Evolutionary conservation across 2,329 filamentous ascomycete genomes (phyloP).

Genomic region (Phialocephala subalpina): DNA sequence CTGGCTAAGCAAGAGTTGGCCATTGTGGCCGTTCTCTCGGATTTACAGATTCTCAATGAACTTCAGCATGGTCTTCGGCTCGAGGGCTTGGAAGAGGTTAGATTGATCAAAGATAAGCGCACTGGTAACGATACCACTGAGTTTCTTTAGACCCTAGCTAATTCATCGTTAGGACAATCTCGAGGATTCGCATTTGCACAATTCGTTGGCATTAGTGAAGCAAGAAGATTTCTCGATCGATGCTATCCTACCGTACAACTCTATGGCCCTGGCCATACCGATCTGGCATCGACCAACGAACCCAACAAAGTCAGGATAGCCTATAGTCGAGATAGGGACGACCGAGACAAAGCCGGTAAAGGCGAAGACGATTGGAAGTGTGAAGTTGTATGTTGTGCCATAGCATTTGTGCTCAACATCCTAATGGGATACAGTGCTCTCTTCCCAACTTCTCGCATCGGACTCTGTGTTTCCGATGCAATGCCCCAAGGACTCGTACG

Average conservation of each 20-base stretch:
- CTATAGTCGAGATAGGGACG: slow-evolving; percentile 60
- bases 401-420: background rate
- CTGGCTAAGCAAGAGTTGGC: slow-evolving; percentile 47
- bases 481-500: slow-evolving; percentile 60
- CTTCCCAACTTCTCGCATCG: slow-evolving; percentile 65
- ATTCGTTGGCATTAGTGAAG: slow-evolving; percentile 56
- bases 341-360: slow-evolving; percentile 52
- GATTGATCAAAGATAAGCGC: slow-evolving; percentile 64
- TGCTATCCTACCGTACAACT: slow-evolving; percentile 59
- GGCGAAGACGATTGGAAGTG: slow-evolving; percentile 65
- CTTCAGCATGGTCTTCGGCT: slow-evolving; percentile 58
- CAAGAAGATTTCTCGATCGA: slow-evolving; percentile 59
- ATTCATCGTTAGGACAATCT: slow-evolving; percentile 53
- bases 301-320: slow-evolving; percentile 50
- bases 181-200: slow-evolving; percentile 64
- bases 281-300: slow-evolving; percentile 51
- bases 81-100: slow-evolving; percentile 61
- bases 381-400: slow-evolving; percentile 50
- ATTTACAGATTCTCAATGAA: slow-evolving; percentile 62
- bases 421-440: slow-evolving; percentile 53
- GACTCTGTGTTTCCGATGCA: slow-evolving; percentile 65
- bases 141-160: slow-evolving; percentile 22
- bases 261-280: slow-evolving; percentile 53
- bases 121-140: slow-evolving; percentile 53
- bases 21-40: slow-evolving; percentile 42